Evolutionary conservation across 2,329 filamentous ascomycete genomes (phyloP), one percentile per base, ranked within the genome.

Genomic region (Xylariales sp.): DNA sequence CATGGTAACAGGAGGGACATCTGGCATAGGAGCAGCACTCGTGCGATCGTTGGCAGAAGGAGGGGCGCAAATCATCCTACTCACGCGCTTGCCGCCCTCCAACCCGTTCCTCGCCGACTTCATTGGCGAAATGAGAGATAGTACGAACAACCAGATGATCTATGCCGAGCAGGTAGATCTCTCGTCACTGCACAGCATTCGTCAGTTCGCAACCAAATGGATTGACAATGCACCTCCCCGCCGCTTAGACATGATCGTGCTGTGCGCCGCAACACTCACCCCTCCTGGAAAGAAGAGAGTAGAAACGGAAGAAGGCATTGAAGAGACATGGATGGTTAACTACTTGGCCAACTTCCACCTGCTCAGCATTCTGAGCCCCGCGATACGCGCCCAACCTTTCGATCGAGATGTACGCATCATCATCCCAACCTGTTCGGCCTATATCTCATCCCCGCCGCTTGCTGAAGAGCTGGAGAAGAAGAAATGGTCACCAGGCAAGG

Each of bases 91-190:
- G 52, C 72, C 86, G 19, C 78, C 88, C 11, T 80, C 80, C 25
- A 90, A 98, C 59, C 79, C 88, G 11, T 97, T 96, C 62, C 76
- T 97, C 8, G 82, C 87, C 53, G 93, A 98, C 53, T 95, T 88
- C 63, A 86, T 98, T 51, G 83, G 95, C 50, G 91, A 96, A 59
- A 63, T 98, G 29, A 84, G 94, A 39, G 69, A 74, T 19, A 70
- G 74, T 38, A 88, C 88, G 6, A 74, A 78, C 21, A 97, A 97
- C 64, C 73, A 90, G 41, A 73, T 98, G 55, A 88, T 98, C 50
- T 97, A 95, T 54, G 89, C 93, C 42, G 93, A 98, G 62, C 87
- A 95, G 63, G 88, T 95, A 51, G 89, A 98, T 56, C 77, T 98
- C 19, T 68, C 83, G 11, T 91, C 85, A 13, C 70, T 98, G n/a